Evolutionary conservation across 1,284 basidiomycete species (phyloP).

Genomic region (Exobasidium cylindrosporum): DNA sequence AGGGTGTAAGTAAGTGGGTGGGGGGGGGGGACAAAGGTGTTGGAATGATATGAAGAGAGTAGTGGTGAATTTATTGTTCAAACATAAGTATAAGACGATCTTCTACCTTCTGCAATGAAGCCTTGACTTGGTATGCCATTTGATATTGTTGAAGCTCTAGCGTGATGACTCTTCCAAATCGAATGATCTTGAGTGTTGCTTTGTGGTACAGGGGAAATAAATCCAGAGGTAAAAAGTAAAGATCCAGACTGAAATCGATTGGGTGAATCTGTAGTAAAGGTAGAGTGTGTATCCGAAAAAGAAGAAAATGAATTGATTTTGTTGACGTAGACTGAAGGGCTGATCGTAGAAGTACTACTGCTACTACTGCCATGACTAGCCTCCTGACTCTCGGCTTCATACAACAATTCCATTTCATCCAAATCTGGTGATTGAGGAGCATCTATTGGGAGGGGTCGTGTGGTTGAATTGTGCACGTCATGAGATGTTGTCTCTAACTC

Average conservation of each 20-base stretch:
- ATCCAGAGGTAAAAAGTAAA: too few relatives aligned
- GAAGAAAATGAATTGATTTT: too few relatives aligned
- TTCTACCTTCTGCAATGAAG: not conserved
- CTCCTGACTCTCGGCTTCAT: not conserved
- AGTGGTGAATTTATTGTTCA: not conserved
- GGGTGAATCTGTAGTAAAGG: too few relatives aligned
- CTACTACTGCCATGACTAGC: not conserved
- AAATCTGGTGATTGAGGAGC: not conserved
- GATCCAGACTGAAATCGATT: too few relatives aligned
- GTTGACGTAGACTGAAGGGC: too few relatives aligned
- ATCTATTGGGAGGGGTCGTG: not conserved
- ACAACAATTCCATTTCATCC: conserved; percentile 8
- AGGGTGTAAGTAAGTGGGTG: not conserved
- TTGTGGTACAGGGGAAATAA: not conserved
- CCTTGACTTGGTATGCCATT: not conserved
- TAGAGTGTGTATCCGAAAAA: too few relatives aligned
- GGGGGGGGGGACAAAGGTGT: not conserved
- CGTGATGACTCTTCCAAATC: not conserved
- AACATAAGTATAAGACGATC: not conserved
- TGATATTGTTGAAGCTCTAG: not conserved
- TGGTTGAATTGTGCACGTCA: too few relatives aligned
- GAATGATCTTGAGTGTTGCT: not conserved
- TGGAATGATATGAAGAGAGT: too few relatives aligned
- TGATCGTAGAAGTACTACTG: not conserved
- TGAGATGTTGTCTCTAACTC: not conserved